phyloP scores from a whole-genome alignment of 2,329 filamentous ascomycete species.

The Epichloe hybrida region DNA sequence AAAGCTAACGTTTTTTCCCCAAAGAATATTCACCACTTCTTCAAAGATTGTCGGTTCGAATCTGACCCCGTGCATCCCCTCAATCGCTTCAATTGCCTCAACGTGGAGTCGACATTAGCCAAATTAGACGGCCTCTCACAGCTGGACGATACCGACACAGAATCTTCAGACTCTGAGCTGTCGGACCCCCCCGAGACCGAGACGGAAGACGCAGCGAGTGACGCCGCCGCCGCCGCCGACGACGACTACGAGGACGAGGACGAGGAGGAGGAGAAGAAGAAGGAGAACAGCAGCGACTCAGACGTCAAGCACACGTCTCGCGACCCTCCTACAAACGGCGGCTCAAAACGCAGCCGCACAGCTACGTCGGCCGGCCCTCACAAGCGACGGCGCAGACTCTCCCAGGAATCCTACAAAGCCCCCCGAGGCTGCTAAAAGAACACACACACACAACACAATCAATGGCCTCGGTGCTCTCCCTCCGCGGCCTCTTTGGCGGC shows the following conservation, averaged over 20 bases:
- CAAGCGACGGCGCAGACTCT: background rate
- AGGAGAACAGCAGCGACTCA: background rate
- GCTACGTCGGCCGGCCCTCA: background rate
- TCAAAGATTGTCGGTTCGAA: slow-evolving; percentile 4
- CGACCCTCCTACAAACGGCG: background rate
- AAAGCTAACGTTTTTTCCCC: slow-evolving; percentile 11
- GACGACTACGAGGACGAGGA: background rate
- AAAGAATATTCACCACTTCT: slow-evolving; percentile 11
- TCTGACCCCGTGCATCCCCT: slow-evolving; percentile 7
- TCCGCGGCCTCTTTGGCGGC: slow-evolving; percentile 17
- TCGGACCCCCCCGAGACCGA: background rate
- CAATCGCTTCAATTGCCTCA: slow-evolving; percentile 4
- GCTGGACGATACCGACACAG: background rate
- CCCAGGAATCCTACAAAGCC: background rate
- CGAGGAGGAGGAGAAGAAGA: background rate
- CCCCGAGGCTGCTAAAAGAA: background rate
- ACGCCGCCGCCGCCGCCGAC: background rate
- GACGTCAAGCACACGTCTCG: background rate
- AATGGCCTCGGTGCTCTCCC: slow-evolving; percentile 18
- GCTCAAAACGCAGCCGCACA: background rate
- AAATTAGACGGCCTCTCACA: background rate
- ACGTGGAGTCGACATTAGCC: slow-evolving; percentile 3
- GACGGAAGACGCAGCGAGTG: background rate
- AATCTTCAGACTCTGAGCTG: background rate
- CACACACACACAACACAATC: background rate